Base-by-base conservation (phyloP, 805 yeast species). In the Pichia eremophila region DNA sequence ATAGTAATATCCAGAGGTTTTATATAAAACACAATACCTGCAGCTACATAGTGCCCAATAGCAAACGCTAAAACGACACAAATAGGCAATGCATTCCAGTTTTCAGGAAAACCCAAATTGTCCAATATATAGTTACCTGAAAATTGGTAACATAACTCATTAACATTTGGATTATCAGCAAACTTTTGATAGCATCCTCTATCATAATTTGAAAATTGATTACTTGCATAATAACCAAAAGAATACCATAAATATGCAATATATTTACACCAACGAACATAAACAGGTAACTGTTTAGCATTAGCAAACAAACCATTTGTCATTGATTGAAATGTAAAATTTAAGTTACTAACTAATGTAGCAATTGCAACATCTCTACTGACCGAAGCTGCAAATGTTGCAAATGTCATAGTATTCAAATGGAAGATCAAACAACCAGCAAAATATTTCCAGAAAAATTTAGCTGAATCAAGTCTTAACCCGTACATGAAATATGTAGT, bases 191-290 rank as follows among this genome's bases (percentile, higher is more conserved):
- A 71, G 56, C 87, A 81, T 45, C 75, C 78, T 14, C 88, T 88
- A 39, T 61, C 51, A 66, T 71, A 84, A 34, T 73, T 76, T 2
- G 83, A 69, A 58, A 77, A 87, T 54, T 85, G 81, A 57, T 81
- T 83, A 0, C 89, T 73, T 39, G 74, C 57, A 48, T 81, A 57
- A 2, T 80, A 81, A 3, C 93, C 93, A 63, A 83, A 84, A 0
- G 81, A 81, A 58, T 83, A 87, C 86, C 90, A 88, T 45, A 83
- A 71, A 59, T 77, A 84, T 0, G 91, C 81, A 48, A 81, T 67
- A 62, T 84, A 87, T 59, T 83, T 85, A 6, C 82, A 74, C 96
- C 96, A 87, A 35, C 87, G 71, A 9, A 87, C 95, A 57, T 88
- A 88, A 1, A 85, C 95, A 0, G 95, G 95, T 79, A 86, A 73